A percentile compares a stretch with the other conserved stretches of the same genome.
Evolutionary conservation across 2,329 filamentous ascomycete species (phyloP).

Genomic region (Paraconiothyrium brasiliense): DNA sequence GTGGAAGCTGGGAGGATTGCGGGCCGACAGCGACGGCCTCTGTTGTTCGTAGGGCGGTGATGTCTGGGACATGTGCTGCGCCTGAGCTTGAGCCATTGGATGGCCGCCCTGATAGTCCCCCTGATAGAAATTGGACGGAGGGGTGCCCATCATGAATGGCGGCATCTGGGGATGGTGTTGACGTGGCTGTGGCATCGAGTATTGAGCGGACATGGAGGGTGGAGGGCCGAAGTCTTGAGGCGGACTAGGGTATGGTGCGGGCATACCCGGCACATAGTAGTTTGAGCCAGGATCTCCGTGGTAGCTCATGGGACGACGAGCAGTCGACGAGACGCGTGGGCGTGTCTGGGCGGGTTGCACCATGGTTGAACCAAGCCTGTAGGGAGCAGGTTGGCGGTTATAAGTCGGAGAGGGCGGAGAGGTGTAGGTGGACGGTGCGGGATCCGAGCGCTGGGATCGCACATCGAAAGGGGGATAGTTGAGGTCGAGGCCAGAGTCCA

Average conservation of each 20-base stretch:
- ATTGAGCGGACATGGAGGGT: constrained; percentile 41
- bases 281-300: constrained; percentile 32
- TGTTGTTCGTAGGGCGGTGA: constrained; percentile 34
- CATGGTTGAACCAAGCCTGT: constrained; percentile 37
- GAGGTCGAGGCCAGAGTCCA: constrained; percentile 43
- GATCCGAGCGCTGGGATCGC: constrained; percentile 44
- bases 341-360: constrained; percentile 41
- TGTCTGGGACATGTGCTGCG: constrained; percentile 23
- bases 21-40: constrained; percentile 33
- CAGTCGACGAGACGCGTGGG: constrained; percentile 34
- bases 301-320: constrained; percentile 46
- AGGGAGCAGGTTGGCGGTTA: constrained; percentile 30
- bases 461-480: constrained; percentile 36
- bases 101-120: constrained; percentile 24
- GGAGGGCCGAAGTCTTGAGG: constrained; percentile 45
- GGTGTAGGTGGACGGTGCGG: constrained; percentile 30
- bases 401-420: constrained; percentile 42
- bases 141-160: constrained; percentile 26
- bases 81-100: constrained; percentile 11
- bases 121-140: constrained; percentile 31
- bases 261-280: constrained; percentile 35
- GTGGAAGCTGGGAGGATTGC: constrained; percentile 33
- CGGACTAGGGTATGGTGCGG: constrained; percentile 31
- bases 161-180: constrained; percentile 24
- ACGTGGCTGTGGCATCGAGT: constrained; percentile 24